Evolutionary conservation across 2,329 filamentous ascomycete species (phyloP), one percentile per base, ranked within the genome.

Genomic region (Trichophyton mentagrophytes): DNA sequence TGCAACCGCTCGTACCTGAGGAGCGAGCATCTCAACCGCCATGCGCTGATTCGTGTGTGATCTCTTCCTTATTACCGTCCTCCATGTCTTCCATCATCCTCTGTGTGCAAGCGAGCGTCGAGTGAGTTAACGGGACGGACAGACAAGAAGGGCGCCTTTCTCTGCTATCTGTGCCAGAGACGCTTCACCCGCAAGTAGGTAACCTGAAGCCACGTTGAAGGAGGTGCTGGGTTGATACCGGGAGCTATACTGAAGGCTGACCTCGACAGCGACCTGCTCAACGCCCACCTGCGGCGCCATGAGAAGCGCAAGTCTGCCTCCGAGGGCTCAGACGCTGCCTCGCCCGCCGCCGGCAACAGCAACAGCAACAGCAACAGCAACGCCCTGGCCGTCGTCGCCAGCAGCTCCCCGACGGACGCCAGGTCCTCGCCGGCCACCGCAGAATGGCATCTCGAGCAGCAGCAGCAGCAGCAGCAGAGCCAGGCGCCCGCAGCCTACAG

Each of bases 181-280:
- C 55, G 61, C 27, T 67, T 67, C 36, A 66, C 64, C 8, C 64
- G 65, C 46, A 67, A 67, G 65, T 67, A 57, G 56, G 64, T n/a
- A n/a, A n/a, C n/a, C n/a, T n/a, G n/a, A n/a, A n/a, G n/a, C n/a
- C n/a, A n/a, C n/a, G n/a, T n/a, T n/a, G n/a, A n/a, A n/a, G n/a
- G n/a, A n/a, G n/a, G n/a, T n/a, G n/a, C n/a, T n/a, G n/a, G n/a
- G n/a, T n/a, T n/a, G n/a, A n/a, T n/a, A n/a, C n/a, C n/a, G n/a
- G n/a, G n/a, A n/a, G n/a, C n/a, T 22, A 22, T 22, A 22, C 22
- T 22, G 22, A 22, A 22, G 33, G 11, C 33, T 38, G 33, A 38
- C 33, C 8, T 38, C 33, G 13, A 44, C 40, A 67, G 65, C 61
- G 65, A 67, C 40, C 65, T 67, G 9, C 61, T 67, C 5, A 65